A percentile compares a stretch with the other conserved stretches of the same genome.
Conservation (phyloP, 2,329 filamentous ascomycete species). For the Colletotrichum chrysophilum region DNA sequence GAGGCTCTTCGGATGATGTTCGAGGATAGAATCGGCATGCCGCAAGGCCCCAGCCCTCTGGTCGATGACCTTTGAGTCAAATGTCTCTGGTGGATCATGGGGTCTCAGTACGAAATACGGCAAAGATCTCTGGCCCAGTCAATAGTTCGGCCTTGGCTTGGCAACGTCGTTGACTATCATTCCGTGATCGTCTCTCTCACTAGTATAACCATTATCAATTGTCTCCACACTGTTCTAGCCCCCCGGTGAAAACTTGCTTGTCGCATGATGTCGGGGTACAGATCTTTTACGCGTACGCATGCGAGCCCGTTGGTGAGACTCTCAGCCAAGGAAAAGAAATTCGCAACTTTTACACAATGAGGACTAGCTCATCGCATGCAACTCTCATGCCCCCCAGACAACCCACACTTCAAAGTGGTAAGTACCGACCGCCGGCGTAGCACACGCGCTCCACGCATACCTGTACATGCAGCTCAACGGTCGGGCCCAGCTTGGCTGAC, state of each 20-base stretch:
- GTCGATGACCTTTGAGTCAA: conserved; percentile 24
- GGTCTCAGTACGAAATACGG: neutral
- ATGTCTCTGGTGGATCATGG: neutral
- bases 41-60: conserved; percentile 45
- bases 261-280: neutral
- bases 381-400: neutral
- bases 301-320: neutral
- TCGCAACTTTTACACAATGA: neutral
- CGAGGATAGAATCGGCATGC: conserved; percentile 44
- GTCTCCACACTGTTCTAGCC: neutral
- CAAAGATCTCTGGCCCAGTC: neutral
- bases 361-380: neutral
- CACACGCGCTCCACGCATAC: neutral
- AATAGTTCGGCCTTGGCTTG: neutral
- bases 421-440: neutral
- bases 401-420: neutral
- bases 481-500: neutral
- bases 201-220: neutral
- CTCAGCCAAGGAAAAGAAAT: neutral
- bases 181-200: neutral
- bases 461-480: neutral
- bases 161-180: neutral
- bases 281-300: neutral
- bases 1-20: conserved; percentile 46
- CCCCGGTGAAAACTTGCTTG: neutral